phyloP scores from a whole-genome alignment of 495 filamentous ascomycete genomes.

The Aspergillus diversus region DNA sequence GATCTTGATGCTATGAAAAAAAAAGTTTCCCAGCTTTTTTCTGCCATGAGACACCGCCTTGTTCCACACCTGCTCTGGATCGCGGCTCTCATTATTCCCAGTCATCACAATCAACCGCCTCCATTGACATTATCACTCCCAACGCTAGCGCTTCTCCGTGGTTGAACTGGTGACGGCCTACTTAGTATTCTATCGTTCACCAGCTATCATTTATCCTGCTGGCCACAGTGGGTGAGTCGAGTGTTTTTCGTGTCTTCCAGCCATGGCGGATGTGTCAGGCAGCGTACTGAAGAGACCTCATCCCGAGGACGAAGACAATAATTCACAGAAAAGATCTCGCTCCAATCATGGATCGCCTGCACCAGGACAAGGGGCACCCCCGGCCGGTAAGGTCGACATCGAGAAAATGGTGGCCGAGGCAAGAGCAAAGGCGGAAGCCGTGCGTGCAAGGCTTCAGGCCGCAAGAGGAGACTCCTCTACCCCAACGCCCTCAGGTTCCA shows the following conservation, averaged over 20 bases:
- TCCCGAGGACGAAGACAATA: slow-evolving; percentile 55
- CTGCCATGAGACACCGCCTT: slow-evolving; percentile 28
- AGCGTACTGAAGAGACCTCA: slow-evolving; percentile 62
- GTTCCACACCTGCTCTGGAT: slow-evolving; percentile 16
- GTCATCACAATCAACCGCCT: neutral
- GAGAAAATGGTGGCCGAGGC: slow-evolving; percentile 66
- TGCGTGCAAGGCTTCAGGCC: slow-evolving; percentile 57
- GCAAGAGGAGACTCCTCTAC: slow-evolving; percentile 39
- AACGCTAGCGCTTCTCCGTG: neutral
- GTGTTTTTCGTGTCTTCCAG: slow-evolving; percentile 14
- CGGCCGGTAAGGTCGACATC: slow-evolving; percentile 56
- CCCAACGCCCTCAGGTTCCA: slow-evolving; percentile 34
- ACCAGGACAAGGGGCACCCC: slow-evolving; percentile 41
- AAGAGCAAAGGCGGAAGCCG: slow-evolving; percentile 61
- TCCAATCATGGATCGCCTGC: slow-evolving; percentile 63
- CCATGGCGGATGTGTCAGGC: slow-evolving; percentile 57
- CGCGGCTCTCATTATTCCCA: slow-evolving; percentile 16
- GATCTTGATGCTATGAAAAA: slow-evolving; percentile 27
- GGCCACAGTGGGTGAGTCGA: slow-evolving; percentile 26
- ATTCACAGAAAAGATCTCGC: slow-evolving; percentile 59
- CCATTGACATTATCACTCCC: neutral
- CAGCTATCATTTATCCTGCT: slow-evolving; percentile 8
- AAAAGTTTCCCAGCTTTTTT: slow-evolving; percentile 32
- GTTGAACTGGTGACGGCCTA: neutral
- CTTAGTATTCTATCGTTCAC: neutral